Evolutionary conservation across 495 filamentous ascomycete genomes (phyloP).

Genomic region (Penicillium waksmanii): DNA sequence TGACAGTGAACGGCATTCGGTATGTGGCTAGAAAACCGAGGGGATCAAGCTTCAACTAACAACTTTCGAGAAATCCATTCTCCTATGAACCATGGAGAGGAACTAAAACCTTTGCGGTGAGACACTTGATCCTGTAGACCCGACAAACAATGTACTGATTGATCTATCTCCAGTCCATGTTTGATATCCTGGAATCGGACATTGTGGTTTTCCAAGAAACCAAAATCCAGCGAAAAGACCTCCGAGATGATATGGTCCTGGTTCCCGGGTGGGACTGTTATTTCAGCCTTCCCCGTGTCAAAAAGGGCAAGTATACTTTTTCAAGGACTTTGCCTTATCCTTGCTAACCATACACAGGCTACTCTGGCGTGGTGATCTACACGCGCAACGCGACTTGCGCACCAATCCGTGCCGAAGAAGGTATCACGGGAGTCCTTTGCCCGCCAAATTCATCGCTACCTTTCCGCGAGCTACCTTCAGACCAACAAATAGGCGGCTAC

Average conservation of each 20-base stretch:
- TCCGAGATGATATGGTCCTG: constrained; percentile 93
- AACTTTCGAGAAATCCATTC: constrained; percentile 78
- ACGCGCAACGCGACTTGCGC: constrained; percentile 86
- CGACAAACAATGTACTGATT: background rate
- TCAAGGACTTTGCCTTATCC: background rate
- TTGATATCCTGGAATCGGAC: constrained; percentile 90
- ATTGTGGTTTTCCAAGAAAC: constrained; percentile 95
- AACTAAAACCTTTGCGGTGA: constrained; percentile 78
- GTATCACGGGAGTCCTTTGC: constrained; percentile 79
- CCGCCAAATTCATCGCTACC: constrained; percentile 74
- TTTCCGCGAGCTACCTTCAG: constrained; percentile 74
- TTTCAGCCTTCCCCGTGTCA: constrained; percentile 88
- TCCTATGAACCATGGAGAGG: constrained; percentile 93
- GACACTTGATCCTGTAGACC: constrained; percentile 6
- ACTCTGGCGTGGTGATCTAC: constrained; percentile 95
- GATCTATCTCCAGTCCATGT: constrained; percentile 68
- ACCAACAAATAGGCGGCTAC: constrained; percentile 93
- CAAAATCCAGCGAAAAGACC: constrained; percentile 94
- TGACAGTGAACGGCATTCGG: constrained; percentile 92
- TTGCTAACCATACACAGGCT: constrained; percentile 53
- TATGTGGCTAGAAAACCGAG: constrained; percentile 38
- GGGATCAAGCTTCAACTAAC: background rate
- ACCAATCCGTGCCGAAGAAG: constrained; percentile 92
- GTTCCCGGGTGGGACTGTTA: constrained; percentile 96
- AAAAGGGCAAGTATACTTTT: constrained; percentile 65